phyloP scores from a whole-genome alignment of 2,329 filamentous ascomycete genomes.

The Fusarium algeriense region DNA sequence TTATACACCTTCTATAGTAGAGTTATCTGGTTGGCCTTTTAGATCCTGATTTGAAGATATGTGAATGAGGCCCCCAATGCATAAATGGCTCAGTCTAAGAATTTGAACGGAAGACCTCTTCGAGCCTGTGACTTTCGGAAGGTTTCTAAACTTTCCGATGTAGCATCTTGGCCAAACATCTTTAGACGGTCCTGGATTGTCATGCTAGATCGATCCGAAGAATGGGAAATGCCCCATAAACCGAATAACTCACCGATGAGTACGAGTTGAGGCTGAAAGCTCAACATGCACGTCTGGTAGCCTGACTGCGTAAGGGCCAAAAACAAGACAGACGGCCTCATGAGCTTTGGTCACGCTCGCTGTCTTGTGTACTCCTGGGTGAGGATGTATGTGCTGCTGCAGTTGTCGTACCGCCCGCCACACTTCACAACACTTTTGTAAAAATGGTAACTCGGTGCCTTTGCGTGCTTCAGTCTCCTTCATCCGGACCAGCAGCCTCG shows the following conservation, averaged over 20 bases:
- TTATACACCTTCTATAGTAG: constrained; percentile 22
- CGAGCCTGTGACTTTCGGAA: not conserved
- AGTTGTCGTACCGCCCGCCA: not conserved
- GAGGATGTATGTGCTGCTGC: not conserved
- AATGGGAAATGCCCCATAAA: too few species aligned
- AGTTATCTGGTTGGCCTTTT: constrained; percentile 10
- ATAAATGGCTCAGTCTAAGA: not conserved
- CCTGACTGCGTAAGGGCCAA: not conserved
- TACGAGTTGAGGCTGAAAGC: not conserved
- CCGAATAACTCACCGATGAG: not conserved
- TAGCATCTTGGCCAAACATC: not conserved
- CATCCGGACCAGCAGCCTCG: constrained; percentile 49
- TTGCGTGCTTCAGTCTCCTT: constrained; percentile 28
- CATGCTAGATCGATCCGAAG: not conserved
- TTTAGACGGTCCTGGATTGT: not conserved
- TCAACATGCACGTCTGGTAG: not conserved
- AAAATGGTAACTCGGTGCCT: not conserved
- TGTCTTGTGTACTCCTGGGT: not conserved
- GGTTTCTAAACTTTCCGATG: not conserved
- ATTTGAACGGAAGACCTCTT: not conserved
- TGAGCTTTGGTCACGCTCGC: not conserved
- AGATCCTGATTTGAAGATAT: constrained; percentile 2
- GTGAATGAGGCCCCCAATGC: not conserved
- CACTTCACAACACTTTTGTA: not conserved
- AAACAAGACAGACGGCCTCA: not conserved